Evolutionary conservation across 2,329 filamentous ascomycete species (phyloP).

Genomic region (Fusarium phyllophilum): DNA sequence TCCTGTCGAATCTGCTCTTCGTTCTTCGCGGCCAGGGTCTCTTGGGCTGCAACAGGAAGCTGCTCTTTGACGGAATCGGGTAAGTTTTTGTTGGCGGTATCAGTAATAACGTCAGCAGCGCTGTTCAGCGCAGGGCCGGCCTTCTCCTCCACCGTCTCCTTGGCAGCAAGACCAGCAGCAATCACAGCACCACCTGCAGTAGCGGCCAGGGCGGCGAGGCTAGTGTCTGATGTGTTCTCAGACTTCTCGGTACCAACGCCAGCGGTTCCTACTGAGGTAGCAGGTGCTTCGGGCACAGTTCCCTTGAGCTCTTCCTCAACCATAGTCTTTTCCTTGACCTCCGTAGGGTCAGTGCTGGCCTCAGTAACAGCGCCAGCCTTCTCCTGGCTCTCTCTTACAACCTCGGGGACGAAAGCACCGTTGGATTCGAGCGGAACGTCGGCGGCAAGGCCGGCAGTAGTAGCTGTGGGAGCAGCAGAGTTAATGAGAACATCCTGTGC

Average conservation of each 20-base stretch:
- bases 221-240: constrained; percentile 54
- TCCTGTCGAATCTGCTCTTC: constrained; percentile 57
- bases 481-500: constrained; percentile 59
- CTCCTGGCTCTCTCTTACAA: constrained; percentile 78
- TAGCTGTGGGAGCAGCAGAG: constrained; percentile 64
- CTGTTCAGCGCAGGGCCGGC: constrained; percentile 51
- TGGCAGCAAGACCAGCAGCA: constrained; percentile 47
- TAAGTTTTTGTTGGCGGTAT: constrained; percentile 58
- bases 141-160: constrained; percentile 51
- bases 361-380: constrained; percentile 73
- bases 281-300: constrained; percentile 70
- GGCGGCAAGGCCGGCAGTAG: constrained; percentile 75
- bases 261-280: constrained; percentile 66
- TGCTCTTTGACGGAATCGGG: constrained; percentile 64
- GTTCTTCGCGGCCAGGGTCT: constrained; percentile 55
- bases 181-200: constrained; percentile 47
- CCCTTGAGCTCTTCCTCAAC: constrained; percentile 77
- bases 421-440: constrained; percentile 71
- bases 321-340: constrained; percentile 76
- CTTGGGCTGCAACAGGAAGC: constrained; percentile 61
- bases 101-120: constrained; percentile 51
- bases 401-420: constrained; percentile 51
- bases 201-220: constrained; percentile 53
- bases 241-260: constrained; percentile 64
- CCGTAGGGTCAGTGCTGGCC: constrained; percentile 71